Conservation (phyloP, 2,329 filamentous ascomycete genomes). For the Myrmaecium sp. region DNA sequence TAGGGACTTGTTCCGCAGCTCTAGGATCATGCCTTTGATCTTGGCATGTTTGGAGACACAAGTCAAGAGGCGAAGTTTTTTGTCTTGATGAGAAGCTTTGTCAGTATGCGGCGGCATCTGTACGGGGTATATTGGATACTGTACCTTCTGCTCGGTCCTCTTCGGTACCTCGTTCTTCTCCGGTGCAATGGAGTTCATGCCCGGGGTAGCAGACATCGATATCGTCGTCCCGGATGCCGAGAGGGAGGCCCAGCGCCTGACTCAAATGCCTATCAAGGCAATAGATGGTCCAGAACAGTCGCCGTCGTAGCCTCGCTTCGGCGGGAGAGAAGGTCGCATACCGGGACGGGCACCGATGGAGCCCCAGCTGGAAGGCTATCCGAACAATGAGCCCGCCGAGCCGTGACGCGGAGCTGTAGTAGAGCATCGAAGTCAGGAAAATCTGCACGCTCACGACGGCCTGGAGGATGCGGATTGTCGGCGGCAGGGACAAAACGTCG, state of each 20-base stretch:
- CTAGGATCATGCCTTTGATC: too few relatives aligned
- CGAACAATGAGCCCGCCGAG: conserved; percentile 38
- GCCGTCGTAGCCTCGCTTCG: conserved; percentile 32
- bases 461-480: conserved; percentile 17
- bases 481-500: too few relatives aligned
- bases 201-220: conserved; percentile 40
- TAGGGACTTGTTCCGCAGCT: too few relatives aligned
- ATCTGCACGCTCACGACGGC: conserved; percentile 36
- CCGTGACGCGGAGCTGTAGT: conserved; percentile 39
- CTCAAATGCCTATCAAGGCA: conserved; percentile 37
- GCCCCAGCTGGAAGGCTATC: conserved; percentile 38
- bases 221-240: conserved; percentile 39
- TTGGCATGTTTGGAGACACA: too few relatives aligned
- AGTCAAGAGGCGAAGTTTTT: too few relatives aligned
- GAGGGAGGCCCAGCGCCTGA: conserved; percentile 38
- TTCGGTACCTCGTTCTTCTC: too few relatives aligned
- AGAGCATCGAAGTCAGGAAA: conserved; percentile 38
- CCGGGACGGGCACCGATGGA: conserved; percentile 40
- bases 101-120: too few relatives aligned
- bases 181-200: conserved; percentile 33
- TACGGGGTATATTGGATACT: too few relatives aligned
- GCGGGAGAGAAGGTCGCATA: conserved; percentile 32
- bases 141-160: too few relatives aligned
- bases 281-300: conserved; percentile 42
- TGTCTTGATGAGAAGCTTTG: too few relatives aligned